These are phyloP conservation scores for Uronychia setigera DNA, from an alignment of 73 alveolate genomes.

Conservation along the genomic window DNA sequence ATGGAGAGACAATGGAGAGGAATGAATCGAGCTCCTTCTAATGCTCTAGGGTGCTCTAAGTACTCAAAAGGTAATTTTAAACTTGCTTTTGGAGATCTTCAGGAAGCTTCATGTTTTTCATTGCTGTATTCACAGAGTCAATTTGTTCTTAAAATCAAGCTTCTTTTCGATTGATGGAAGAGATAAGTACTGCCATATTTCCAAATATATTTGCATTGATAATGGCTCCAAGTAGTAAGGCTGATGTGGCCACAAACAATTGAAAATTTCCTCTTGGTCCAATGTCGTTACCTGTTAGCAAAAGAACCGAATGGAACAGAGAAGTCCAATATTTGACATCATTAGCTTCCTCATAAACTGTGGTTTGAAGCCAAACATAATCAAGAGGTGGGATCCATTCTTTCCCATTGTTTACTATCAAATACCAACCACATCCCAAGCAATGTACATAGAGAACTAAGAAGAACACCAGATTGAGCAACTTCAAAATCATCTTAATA, in stretches of 20 bases:
- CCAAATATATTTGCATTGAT: constrained; percentile 65
- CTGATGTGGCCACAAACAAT: constrained; percentile 12
- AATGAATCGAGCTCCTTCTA: constrained; percentile 58
- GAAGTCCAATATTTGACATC: constrained; percentile 31
- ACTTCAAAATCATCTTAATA: constrained; percentile 36
- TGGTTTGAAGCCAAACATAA: constrained; percentile 4
- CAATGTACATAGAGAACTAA: constrained; percentile 56
- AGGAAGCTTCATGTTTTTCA: constrained; percentile 57
- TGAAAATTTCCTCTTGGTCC: constrained; percentile 53
- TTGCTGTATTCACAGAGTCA: constrained; percentile 53
- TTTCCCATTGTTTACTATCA: constrained; percentile 14
- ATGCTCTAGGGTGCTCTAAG: constrained; percentile 42
- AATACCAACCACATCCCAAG: constrained; percentile 60
- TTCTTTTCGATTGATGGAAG: constrained; percentile 33
- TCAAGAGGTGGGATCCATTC: constrained; percentile 68
- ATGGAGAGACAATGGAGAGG: constrained; percentile 33
- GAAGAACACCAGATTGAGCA: constrained; percentile 13
- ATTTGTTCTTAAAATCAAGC: constrained; percentile 45
- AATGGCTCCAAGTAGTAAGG: constrained; percentile 59
- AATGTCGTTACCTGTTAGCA: constrained; percentile 71
- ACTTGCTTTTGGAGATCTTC: constrained; percentile 30
- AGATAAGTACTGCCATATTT: constrained; percentile 46
- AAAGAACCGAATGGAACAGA: constrained; percentile 56
- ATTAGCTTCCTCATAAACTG: constrained; percentile 23
- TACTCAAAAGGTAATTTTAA: constrained; percentile 21